These are phyloP conservation scores for Kwoniella shandongensis DNA, from an alignment of 768 basidiomycete species.

Conservation along the genomic window DNA sequence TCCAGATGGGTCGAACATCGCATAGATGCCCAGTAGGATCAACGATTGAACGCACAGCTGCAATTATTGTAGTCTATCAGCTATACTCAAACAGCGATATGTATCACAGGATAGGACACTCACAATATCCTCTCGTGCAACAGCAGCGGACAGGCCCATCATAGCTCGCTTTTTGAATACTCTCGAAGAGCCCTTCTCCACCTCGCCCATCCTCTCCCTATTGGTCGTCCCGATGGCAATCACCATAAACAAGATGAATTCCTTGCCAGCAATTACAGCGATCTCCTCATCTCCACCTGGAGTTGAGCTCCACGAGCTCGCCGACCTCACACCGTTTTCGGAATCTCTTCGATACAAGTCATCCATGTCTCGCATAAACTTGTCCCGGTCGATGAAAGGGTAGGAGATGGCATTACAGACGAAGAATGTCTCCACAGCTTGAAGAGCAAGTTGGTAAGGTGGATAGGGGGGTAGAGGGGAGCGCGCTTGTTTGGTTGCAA, in stretches of 20 bases:
- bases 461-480: constrained; percentile 12
- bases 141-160: constrained; percentile 13
- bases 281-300: neutral
- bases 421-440: constrained; percentile 33
- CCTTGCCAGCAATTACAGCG: constrained; percentile 17
- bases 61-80: neutral
- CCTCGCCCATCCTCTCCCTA: constrained; percentile 22
- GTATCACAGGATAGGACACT: constrained; percentile 3
- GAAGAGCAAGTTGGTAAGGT: constrained; percentile 15
- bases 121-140: constrained; percentile 32
- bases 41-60: constrained; percentile 31
- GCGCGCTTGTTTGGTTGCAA: neutral
- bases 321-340: neutral
- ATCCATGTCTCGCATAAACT: constrained; percentile 27
- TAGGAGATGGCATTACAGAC: constrained; percentile 27
- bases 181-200: constrained; percentile 19
- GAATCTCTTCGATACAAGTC: constrained; percentile 18
- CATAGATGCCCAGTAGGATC: constrained; percentile 33
- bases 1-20: constrained; percentile 28
- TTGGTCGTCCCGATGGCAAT: constrained; percentile 34
- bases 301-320: neutral
- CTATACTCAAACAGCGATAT: no score
- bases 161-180: constrained; percentile 21
- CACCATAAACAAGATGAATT: constrained; percentile 38
- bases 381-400: constrained; percentile 29